Conservation (phyloP, 805 yeast genomes). For the Wickerhamiella slavikovae region DNA sequence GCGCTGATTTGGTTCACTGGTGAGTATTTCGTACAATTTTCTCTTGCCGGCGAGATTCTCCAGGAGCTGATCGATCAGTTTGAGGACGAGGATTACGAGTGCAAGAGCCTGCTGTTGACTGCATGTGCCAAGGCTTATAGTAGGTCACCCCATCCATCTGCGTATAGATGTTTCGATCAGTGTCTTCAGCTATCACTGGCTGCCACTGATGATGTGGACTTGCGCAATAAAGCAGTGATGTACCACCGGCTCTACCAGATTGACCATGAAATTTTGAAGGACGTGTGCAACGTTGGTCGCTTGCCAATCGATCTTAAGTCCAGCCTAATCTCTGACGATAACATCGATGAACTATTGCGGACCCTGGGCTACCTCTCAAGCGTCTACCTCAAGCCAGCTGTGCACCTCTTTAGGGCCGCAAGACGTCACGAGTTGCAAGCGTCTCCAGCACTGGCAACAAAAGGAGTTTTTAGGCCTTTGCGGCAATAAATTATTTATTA, state of each 20-base stretch:
- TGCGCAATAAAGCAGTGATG: conserved; percentile 66
- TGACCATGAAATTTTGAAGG: conserved; percentile 24
- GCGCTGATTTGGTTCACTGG: conserved; percentile 77
- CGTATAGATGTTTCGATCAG: conserved; percentile 35
- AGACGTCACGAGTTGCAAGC: conserved; percentile 6
- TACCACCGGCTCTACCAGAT: conserved; percentile 64
- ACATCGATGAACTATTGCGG: conserved; percentile 64
- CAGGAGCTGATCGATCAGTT: conserved; percentile 27
- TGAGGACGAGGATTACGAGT: conserved; percentile 46
- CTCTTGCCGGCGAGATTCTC: conserved; percentile 23
- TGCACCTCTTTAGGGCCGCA: conserved; percentile 47
- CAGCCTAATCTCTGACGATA: conserved; percentile 19
- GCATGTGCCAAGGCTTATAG: conserved; percentile 53
- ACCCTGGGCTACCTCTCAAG: conserved; percentile 70
- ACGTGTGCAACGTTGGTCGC: conserved; percentile 35
- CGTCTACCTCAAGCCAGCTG: conserved; percentile 64
- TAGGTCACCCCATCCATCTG: conserved; percentile 31
- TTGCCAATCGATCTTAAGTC: conserved; percentile 31
- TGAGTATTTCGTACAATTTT: conserved; percentile 34
- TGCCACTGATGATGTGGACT: conserved; percentile 59
- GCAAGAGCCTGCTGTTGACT: conserved; percentile 53
- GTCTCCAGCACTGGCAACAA: conserved; percentile 11
- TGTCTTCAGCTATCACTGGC: conserved; percentile 53
- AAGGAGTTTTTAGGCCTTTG: conserved; percentile 6
- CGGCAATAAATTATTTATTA: no score